A percentile compares a stretch with the other conserved stretches of the same genome.
Conservation (phyloP, 2,329 filamentous ascomycete genomes). For the Sodiomyces alkalinus region DNA sequence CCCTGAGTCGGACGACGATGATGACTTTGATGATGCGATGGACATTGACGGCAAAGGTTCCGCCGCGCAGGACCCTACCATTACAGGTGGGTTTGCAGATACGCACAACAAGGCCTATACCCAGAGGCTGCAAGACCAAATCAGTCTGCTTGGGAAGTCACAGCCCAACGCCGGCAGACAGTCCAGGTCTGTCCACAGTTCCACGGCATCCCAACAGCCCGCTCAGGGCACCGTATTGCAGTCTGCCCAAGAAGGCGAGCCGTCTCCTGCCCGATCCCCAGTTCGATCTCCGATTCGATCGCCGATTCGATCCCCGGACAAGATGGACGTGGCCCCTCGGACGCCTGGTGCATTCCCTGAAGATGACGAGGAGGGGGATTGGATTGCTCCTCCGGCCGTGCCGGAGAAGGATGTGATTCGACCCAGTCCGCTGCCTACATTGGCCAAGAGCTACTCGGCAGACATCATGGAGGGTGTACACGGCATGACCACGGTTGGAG, state of each 20-base stretch:
- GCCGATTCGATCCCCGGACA: constrained; percentile 20
- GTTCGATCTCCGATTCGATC: constrained; percentile 19
- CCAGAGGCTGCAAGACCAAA: constrained; percentile 81
- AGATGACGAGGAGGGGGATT: constrained; percentile 34
- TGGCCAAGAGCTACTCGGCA: constrained; percentile 45
- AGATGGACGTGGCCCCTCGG: constrained; percentile 13
- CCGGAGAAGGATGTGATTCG: constrained; percentile 16
- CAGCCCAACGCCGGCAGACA: constrained; percentile 31
- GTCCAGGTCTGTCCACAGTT: constrained; percentile 30
- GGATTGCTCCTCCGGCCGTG: constrained; percentile 38
- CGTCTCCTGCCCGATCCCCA: constrained; percentile 13
- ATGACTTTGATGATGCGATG: constrained; percentile 36
- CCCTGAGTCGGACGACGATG: constrained; percentile 26
- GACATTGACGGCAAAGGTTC: constrained; percentile 35
- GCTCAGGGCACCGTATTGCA: constrained; percentile 13
- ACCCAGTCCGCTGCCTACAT: constrained; percentile 31
- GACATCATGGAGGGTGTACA: constrained; percentile 45
- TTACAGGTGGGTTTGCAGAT: constrained; percentile 25
- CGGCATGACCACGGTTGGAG: constrained; percentile 31
- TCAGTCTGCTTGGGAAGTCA: constrained; percentile 54
- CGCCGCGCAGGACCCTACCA: too few relatives aligned
- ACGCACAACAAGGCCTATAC: constrained; percentile 79
- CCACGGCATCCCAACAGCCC: constrained; percentile 17
- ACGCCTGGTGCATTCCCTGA: constrained; percentile 47
- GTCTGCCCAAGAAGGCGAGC: constrained; percentile 13